phyloP scores from a whole-genome alignment of 805 yeast genomes.

The Kluyveromyces lactis region DNA sequence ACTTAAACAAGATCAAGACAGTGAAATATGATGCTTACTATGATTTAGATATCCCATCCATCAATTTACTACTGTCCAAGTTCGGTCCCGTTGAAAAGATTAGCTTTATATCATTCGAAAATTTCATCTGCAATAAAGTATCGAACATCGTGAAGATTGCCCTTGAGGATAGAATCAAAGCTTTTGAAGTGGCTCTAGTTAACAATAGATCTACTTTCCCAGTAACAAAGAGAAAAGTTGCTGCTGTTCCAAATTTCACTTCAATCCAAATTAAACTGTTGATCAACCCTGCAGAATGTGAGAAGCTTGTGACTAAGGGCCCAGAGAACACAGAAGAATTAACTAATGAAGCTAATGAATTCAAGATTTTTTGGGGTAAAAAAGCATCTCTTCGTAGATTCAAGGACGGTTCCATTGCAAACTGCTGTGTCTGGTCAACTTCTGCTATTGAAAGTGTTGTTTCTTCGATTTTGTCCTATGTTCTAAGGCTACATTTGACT shows the following conservation, averaged over 20 bases:
- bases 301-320: constrained; percentile 79
- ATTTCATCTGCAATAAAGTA: constrained; percentile 54
- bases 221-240: constrained; percentile 46
- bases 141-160: constrained; percentile 49
- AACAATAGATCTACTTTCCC: constrained; percentile 27
- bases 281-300: constrained; percentile 64
- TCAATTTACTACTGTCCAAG: constrained; percentile 30
- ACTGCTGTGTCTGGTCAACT: constrained; percentile 80
- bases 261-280: constrained; percentile 51
- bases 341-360: constrained; percentile 48
- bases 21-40: constrained; percentile 57
- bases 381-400: constrained; percentile 82
- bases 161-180: constrained; percentile 39
- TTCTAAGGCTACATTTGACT: constrained; percentile 55
- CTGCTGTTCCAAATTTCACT: constrained; percentile 23
- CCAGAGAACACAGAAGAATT: constrained; percentile 56
- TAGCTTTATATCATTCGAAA: constrained; percentile 60
- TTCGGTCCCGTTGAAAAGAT: constrained; percentile 69
- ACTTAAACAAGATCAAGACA: constrained; percentile 39
- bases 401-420: constrained; percentile 84
- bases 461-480: constrained; percentile 53
- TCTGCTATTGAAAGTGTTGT: constrained; percentile 54
- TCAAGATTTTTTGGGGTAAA: constrained; percentile 84
- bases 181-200: constrained; percentile 29
- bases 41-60: constrained; percentile 41